Percentiles rank a stretch among this genome's conserved stretches.
These are phyloP conservation scores for Wickerhamomyces bovis DNA, from an alignment of 805 yeast genomes.

Conservation along the genomic window DNA sequence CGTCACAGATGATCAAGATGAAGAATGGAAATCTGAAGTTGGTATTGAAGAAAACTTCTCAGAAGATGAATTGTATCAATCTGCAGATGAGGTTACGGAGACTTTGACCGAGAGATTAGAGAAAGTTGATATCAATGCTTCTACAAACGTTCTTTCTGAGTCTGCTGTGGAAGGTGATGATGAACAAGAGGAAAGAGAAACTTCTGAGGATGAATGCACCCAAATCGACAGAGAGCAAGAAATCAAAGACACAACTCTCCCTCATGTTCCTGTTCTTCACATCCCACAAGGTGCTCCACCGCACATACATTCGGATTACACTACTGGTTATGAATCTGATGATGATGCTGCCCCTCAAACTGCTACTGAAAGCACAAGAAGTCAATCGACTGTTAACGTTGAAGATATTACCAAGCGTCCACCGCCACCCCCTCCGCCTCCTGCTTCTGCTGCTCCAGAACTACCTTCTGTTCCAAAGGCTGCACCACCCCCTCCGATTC, in stretches of 20 bases:
- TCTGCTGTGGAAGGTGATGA: conserved; percentile 27
- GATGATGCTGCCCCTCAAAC: conserved; percentile 35
- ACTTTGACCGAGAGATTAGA: conserved; percentile 15
- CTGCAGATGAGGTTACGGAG: conserved; percentile 7
- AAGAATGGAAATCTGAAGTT: not conserved
- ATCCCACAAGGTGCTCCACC: conserved; percentile 3
- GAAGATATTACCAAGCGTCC: not conserved
- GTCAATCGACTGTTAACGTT: conserved; percentile 2
- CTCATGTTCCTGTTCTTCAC: conserved; percentile 6
- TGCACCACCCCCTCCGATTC: conserved; percentile 18
- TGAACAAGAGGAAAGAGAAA: conserved; percentile 23
- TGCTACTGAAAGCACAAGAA: conserved; percentile 8
- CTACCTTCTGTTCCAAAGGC: conserved; percentile 6
- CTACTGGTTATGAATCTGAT: conserved; percentile 70
- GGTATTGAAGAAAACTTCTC: conserved; percentile 1
- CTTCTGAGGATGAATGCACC: conserved; percentile 22
- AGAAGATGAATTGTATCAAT: conserved; percentile 9
- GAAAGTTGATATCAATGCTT: conserved; percentile 8
- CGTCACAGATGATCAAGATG: not conserved
- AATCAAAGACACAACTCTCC: conserved; percentile 8
- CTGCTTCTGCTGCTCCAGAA: conserved; percentile 5
- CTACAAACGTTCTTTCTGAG: conserved; percentile 13
- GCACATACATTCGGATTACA: conserved; percentile 26
- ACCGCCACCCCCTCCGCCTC: conserved; percentile 7
- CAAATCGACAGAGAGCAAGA: conserved; percentile 19